Evolutionary conservation across 768 basidiomycete genomes (phyloP).

Genomic region (Saitozyma sp.): DNA sequence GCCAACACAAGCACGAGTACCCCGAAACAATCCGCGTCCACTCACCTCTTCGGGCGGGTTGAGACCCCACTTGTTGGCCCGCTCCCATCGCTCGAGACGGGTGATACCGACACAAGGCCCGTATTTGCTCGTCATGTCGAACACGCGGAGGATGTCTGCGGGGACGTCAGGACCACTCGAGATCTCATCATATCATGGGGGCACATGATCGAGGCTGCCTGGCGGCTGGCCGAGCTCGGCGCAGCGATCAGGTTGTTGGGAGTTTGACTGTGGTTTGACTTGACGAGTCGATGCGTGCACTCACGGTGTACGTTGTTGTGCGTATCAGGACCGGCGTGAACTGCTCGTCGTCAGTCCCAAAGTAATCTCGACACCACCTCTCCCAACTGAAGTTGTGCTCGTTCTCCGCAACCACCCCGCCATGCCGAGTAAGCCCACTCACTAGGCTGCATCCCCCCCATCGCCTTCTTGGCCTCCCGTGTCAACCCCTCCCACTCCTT

Average conservation of each 20-base stretch:
- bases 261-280: not conserved
- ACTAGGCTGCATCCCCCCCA: conserved; percentile 66
- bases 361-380: not conserved
- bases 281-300: conserved; percentile 6
- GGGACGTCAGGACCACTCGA: conserved; percentile 62
- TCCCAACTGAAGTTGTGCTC: not conserved
- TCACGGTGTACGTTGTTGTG: conserved; percentile 47
- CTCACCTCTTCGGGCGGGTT: conserved; percentile 76
- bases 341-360: conserved; percentile 16
- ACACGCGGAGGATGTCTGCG: conserved; percentile 46
- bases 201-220: no score
- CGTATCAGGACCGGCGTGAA: conserved; percentile 45
- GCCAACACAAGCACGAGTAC: not conserved
- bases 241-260: no score
- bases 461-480: conserved; percentile 58
- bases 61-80: conserved; percentile 74
- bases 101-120: conserved; percentile 54
- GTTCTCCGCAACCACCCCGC: not conserved
- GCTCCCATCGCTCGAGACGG: conserved; percentile 84
- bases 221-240: no score
- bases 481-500: conserved; percentile 61
- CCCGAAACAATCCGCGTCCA: not conserved
- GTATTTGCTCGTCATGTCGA: conserved; percentile 49
- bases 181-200: no score
- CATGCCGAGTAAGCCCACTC: conserved; percentile 48